Conservation (phyloP, 2,329 filamentous ascomycete genomes). For the Chaetomium sp. region DNA sequence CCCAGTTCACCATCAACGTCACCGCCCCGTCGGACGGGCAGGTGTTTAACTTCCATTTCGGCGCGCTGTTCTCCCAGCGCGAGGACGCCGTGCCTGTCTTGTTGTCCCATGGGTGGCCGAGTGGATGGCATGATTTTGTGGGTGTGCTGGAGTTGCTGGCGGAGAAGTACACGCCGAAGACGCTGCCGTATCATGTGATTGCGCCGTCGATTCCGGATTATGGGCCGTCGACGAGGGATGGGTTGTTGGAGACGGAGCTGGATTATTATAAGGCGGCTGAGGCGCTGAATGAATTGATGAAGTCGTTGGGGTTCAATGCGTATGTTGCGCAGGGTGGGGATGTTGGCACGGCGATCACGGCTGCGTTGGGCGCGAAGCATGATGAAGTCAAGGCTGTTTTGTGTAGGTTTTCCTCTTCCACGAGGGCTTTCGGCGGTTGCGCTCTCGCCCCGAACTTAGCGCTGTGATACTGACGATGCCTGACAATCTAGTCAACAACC, state of each 20-base stretch:
- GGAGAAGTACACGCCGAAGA: conserved; percentile 42
- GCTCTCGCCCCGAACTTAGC: background rate
- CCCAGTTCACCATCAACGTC: conserved; percentile 18
- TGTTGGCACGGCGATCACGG: conserved; percentile 40
- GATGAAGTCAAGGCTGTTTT: conserved; percentile 41
- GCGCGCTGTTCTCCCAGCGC: conserved; percentile 13
- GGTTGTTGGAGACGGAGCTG: conserved; percentile 35
- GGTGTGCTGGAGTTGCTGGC: conserved; percentile 41
- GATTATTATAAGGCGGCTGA: conserved; percentile 33
- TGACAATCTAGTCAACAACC: conserved; percentile 9
- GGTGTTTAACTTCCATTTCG: conserved; percentile 17
- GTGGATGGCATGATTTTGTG: conserved; percentile 49
- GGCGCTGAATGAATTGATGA: conserved; percentile 47
- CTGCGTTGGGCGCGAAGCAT: conserved; percentile 36
- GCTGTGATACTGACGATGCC: background rate
- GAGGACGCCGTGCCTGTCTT: conserved; percentile 13
- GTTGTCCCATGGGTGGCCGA: conserved; percentile 50
- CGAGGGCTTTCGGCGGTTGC: no score
- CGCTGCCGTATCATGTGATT: conserved; percentile 51
- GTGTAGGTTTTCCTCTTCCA: background rate
- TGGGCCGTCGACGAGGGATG: conserved; percentile 38
- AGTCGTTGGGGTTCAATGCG: conserved; percentile 46
- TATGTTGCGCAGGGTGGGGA: conserved; percentile 55
- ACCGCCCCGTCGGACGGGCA: conserved; percentile 13
- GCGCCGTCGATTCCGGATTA: conserved; percentile 52